Evolutionary conservation across 306 rosid species (phyloP).

Genomic region (Cicer bijugum): DNA sequence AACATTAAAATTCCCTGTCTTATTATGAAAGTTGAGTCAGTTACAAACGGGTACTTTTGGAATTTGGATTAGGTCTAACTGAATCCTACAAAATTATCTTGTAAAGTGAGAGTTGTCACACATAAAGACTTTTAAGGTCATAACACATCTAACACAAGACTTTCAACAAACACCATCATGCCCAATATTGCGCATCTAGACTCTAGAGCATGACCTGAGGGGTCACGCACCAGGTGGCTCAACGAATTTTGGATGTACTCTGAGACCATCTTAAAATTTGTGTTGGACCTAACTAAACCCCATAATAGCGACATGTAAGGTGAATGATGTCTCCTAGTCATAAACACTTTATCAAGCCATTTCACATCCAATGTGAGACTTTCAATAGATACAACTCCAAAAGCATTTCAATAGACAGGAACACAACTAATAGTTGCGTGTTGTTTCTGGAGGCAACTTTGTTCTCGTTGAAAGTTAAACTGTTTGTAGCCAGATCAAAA

Average conservation of each 20-base stretch:
- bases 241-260: not conserved
- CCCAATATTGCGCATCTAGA: not conserved
- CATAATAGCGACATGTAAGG: not conserved
- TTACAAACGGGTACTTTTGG: not conserved
- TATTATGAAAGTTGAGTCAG: slow-evolving; percentile 11
- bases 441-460: not conserved
- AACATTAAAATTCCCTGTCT: slow-evolving; percentile 7
- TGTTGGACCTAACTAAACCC: not conserved
- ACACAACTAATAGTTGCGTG: slow-evolving; percentile 9
- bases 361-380: not conserved
- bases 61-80: not conserved
- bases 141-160: not conserved
- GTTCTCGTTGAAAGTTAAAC: slow-evolving; percentile 8
- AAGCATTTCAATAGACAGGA: slow-evolving; percentile 24
- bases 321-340: not conserved
- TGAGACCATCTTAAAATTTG: not conserved
- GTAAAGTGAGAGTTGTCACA: not conserved
- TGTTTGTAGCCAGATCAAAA: slow-evolving; percentile 4
- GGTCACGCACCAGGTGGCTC: not conserved
- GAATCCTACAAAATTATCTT: not conserved
- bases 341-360: not conserved
- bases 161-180: not conserved
- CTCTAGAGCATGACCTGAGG: not conserved
- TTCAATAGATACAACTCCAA: slow-evolving; percentile 2
- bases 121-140: not conserved